Evolutionary conservation across 164 flowering plant genomes (phyloP).

Genomic region (Aristolochia fimbriata): DNA sequence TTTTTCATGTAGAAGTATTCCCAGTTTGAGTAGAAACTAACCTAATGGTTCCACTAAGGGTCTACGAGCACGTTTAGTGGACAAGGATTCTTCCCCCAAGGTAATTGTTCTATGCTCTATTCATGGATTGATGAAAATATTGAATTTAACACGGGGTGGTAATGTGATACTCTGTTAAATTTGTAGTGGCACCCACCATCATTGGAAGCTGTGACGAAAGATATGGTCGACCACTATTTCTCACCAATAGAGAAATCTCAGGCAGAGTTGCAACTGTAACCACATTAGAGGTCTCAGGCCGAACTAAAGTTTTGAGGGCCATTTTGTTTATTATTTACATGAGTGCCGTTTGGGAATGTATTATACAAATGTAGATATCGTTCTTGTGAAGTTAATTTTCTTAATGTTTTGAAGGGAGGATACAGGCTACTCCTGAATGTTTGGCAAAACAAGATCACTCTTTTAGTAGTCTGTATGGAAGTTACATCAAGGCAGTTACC

Average conservation of each 20-base stretch:
- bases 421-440: too few relatives aligned
- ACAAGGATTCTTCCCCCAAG: constrained; percentile 86
- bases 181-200: constrained; percentile 80
- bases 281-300: too few relatives aligned
- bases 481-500: too few relatives aligned
- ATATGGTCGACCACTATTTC: constrained; percentile 68
- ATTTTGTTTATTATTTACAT: too few relatives aligned
- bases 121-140: neutral
- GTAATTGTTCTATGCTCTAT: constrained; percentile 28
- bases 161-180: neutral
- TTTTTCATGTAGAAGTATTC: neutral
- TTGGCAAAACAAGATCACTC: too few relatives aligned
- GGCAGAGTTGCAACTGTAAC: constrained; percentile 67
- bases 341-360: too few relatives aligned
- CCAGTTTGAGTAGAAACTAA: too few relatives aligned
- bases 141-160: too few relatives aligned
- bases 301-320: constrained; percentile 78
- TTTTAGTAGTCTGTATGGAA: too few relatives aligned
- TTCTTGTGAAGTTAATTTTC: too few relatives aligned
- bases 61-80: constrained; percentile 72
- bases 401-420: too few relatives aligned
- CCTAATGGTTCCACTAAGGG: constrained; percentile 33
- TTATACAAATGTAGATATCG: too few relatives aligned
- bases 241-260: constrained; percentile 43
- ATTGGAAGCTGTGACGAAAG: constrained; percentile 52